Evolutionary conservation across 2,329 filamentous ascomycete species (phyloP).

Genomic region (Basipetospora chlamydospora): DNA sequence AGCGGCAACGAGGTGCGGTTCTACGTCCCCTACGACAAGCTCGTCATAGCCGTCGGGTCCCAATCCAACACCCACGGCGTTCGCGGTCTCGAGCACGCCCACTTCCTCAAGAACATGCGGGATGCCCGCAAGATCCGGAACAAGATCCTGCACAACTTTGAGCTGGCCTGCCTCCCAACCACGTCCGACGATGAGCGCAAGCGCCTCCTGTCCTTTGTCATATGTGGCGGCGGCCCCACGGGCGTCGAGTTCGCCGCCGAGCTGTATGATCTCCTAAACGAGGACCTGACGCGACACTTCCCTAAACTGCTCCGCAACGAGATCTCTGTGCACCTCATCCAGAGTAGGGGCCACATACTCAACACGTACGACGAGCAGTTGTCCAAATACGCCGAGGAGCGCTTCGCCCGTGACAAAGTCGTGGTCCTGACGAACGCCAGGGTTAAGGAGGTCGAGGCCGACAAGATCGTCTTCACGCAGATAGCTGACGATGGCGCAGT

Average conservation of each 20-base stretch:
- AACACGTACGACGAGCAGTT: conserved; percentile 97
- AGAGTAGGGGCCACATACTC: conserved; percentile 84
- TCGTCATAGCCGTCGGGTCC: conserved; percentile 84
- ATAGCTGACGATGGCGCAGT: conserved; percentile 56
- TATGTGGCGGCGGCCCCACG: conserved; percentile 88
- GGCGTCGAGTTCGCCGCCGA: conserved; percentile 97
- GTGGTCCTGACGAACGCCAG: conserved; percentile 85
- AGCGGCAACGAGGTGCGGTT: conserved; percentile 64
- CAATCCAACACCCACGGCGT: conserved; percentile 92
- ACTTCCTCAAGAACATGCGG: conserved; percentile 89
- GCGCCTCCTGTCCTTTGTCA: conserved; percentile 83
- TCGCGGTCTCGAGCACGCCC: conserved; percentile 82
- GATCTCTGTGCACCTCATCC: conserved; percentile 93
- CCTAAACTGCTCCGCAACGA: conserved; percentile 88
- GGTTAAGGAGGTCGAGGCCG: conserved; percentile 72
- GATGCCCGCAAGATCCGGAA: conserved; percentile 86
- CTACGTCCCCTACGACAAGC: conserved; percentile 94
- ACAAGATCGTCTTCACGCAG: conserved; percentile 83
- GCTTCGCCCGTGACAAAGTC: conserved; percentile 81
- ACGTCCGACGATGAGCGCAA: conserved; percentile 77
- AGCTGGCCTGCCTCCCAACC: conserved; percentile 82
- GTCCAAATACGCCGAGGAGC: conserved; percentile 79
- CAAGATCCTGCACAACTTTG: conserved; percentile 75
- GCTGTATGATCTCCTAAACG: conserved; percentile 89
- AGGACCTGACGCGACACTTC: conserved; percentile 73